Conservation (phyloP, 768 basidiomycete species). For the Daedaleopsis sinensis region DNA sequence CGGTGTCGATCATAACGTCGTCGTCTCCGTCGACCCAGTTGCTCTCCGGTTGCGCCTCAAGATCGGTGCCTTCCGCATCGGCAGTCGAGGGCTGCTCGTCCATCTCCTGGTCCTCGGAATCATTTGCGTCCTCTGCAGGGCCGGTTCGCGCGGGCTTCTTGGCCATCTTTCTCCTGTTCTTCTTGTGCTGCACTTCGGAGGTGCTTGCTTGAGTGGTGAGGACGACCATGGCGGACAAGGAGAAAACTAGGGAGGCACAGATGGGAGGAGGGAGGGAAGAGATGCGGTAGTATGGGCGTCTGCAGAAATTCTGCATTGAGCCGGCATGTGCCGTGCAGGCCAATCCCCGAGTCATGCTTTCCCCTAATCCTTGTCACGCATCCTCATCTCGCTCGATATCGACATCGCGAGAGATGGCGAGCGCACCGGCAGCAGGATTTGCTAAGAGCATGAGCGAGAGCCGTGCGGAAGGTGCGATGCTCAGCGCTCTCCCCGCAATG, state of each 20-base stretch:
- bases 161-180: conserved; percentile 45
- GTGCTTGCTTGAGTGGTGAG: conserved; percentile 37
- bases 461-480: conserved; percentile 37
- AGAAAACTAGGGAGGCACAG: neutral
- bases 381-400: neutral
- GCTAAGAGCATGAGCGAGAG: conserved; percentile 33
- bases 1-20: conserved; percentile 62
- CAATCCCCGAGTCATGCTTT: neutral
- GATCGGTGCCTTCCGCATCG: neutral
- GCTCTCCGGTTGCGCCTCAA: conserved; percentile 1
- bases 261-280: conserved; percentile 3
- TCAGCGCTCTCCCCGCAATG: neutral
- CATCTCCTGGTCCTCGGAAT: conserved; percentile 23
- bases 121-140: conserved; percentile 20
- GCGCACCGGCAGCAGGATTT: conserved; percentile 9
- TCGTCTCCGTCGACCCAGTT: conserved; percentile 49
- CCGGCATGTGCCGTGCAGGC: conserved; percentile 19
- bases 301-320: conserved; percentile 23
- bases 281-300: conserved; percentile 17
- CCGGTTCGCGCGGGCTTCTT: conserved; percentile 39
- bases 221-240: conserved; percentile 41
- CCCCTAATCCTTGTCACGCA: neutral
- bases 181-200: conserved; percentile 40
- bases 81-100: conserved; percentile 12
- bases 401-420: conserved; percentile 9